phyloP scores from a whole-genome alignment of 352 stramenopile genomes.

The Saprolegnia diclina region DNA sequence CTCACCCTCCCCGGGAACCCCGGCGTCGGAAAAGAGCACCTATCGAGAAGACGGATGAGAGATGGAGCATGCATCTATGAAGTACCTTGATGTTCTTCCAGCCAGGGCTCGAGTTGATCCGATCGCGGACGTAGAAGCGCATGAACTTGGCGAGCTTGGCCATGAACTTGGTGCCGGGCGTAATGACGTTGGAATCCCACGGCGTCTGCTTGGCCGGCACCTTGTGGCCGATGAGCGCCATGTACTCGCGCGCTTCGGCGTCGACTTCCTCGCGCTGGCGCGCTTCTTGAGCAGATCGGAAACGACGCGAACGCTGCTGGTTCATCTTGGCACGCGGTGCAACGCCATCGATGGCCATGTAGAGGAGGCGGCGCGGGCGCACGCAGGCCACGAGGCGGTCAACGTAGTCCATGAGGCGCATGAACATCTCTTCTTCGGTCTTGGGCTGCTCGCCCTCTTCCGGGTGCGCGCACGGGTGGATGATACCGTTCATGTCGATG shows the following conservation, averaged over 20 bases:
- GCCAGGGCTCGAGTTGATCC: conserved; percentile 87
- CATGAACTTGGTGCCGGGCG: conserved; percentile 98
- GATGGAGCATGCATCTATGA: not conserved
- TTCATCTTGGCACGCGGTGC: conserved; percentile 99
- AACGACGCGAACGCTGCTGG: conserved; percentile 96
- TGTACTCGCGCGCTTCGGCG: conserved; percentile 89
- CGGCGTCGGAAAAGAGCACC: conserved; percentile 96
- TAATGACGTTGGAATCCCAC: conserved; percentile 99
- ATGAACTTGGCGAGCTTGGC: conserved; percentile 88
- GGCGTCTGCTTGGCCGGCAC: conserved; percentile 70
- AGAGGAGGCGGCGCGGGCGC: conserved; percentile 93
- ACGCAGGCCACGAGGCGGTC: conserved; percentile 94
- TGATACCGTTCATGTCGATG: conserved; percentile 99
- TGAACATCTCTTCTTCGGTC: conserved; percentile 98
- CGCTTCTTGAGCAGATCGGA: conserved; percentile 94
- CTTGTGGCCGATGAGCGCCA: conserved; percentile 84
- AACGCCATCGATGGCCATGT: conserved; percentile 98
- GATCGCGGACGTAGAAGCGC: conserved; percentile 91
- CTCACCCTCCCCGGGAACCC: conserved; percentile 97
- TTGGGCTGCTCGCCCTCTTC: conserved; percentile 87
- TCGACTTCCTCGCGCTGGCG: conserved; percentile 90
- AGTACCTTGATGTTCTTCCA: conserved; percentile 93
- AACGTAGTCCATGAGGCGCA: conserved; percentile 94
- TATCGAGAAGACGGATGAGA: conserved; percentile 18
- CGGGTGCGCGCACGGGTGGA: conserved; percentile 98